Base-by-base conservation (phyloP, 2,329 filamentous ascomycete genomes). In the Pyrenochaeta sp. region DNA sequence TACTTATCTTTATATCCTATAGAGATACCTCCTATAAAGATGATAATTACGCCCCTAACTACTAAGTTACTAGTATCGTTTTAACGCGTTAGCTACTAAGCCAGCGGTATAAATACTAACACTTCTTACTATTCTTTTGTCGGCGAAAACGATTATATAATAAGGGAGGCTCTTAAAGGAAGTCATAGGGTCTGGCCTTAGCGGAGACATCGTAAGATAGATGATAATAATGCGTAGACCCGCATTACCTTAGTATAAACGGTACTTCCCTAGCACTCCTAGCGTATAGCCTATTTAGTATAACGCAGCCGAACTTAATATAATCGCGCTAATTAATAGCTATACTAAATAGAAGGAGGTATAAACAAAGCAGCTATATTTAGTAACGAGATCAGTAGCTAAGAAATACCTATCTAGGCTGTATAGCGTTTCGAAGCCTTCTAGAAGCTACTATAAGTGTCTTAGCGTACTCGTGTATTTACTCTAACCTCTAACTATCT, bases 1-100 rank as follows among this genome's bases (percentile, higher is more conserved):
- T 37, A 6, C 44, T 39, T 17, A 30, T 46, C 44, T 37, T 46
- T 46, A 46, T 46, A 46, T 40, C 33, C 4, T 17, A n/a, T 30
- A 23, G 33, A 45, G 14, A 27, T 18, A 23, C 14, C 29, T 37
- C 14, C 5, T 18, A 39, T 12, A 37, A 30, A 20, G 21, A 37
- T 35, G 17, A 46, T 14, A 4, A 46, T 17, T 11, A 20, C 20
- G 14, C 21, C 35, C 18, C 18, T n/a, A 35, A 7, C 11, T 21
- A 35, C 32, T 35, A 46, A 46, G 44, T 37, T n/a, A 12, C 10
- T 39, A 29, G 31, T 21, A 46, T 37, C 17, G 32, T 46, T 31
- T 46, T 35, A 23, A 46, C 21, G 14, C 29, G 20, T 36, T 27
- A 37, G 44, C 21, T 37, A 46, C 44, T 27, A 46, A 46, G 33